phyloP scores from a whole-genome alignment of 495 filamentous ascomycete species.

The Trypethelium eluteriae region DNA sequence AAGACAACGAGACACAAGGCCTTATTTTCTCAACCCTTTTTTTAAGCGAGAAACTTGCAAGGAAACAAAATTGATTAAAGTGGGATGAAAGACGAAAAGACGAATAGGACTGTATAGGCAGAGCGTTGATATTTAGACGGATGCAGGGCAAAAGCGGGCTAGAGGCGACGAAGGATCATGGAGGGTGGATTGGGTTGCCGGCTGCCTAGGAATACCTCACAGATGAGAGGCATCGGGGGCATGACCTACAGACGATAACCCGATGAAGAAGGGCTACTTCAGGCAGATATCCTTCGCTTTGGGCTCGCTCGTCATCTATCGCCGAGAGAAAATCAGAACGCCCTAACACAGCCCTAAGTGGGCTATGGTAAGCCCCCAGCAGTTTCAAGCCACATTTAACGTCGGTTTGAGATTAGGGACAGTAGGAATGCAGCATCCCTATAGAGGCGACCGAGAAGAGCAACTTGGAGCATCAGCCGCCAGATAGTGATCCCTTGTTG shows the following conservation, averaged over 20 bases:
- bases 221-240: neutral
- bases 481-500: neutral
- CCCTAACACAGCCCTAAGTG: neutral
- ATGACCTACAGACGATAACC: neutral
- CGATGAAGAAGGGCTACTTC: neutral
- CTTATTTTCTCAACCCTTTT: neutral
- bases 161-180: neutral
- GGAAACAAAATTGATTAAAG: neutral
- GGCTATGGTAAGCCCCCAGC: neutral
- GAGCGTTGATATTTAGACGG: neutral
- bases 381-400: slow-evolving; percentile 5
- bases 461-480: neutral
- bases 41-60: too few species aligned
- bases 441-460: neutral
- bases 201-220: neutral
- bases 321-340: neutral
- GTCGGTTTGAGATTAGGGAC: neutral
- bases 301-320: neutral
- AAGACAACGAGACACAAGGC: neutral
- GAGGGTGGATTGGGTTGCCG: neutral
- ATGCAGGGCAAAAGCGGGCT: neutral
- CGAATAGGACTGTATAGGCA: neutral
- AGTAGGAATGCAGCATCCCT: neutral
- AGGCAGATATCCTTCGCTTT: neutral
- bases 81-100: neutral